Evolutionary conservation across 2,329 filamentous ascomycete genomes (phyloP).

Genomic region (Microsporum canis): DNA sequence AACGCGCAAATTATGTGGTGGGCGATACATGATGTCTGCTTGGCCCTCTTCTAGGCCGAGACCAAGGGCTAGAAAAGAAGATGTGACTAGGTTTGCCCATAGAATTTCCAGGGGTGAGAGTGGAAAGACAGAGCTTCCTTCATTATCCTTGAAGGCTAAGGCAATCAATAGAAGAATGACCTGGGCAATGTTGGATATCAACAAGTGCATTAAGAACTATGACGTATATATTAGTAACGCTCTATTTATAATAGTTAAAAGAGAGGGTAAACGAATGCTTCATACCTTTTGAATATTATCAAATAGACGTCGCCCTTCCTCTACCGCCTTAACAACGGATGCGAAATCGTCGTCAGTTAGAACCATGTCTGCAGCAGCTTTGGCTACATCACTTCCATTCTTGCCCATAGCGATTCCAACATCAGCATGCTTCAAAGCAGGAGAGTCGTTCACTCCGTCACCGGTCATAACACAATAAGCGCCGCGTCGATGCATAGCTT

Average conservation of each 20-base stretch:
- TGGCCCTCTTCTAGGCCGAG: slow-evolving; percentile 67
- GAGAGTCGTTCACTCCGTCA: slow-evolving; percentile 68
- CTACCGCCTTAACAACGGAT: slow-evolving; percentile 67
- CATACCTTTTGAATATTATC: slow-evolving; percentile 59
- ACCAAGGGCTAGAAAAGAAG: slow-evolving; percentile 74
- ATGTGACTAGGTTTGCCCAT: slow-evolving; percentile 88
- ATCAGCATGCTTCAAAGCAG: slow-evolving; percentile 60
- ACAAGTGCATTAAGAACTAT: slow-evolving; percentile 64
- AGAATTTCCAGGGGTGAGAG: slow-evolving; percentile 75
- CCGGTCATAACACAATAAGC: slow-evolving; percentile 69
- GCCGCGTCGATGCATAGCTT: slow-evolving; percentile 39
- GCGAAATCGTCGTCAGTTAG: slow-evolving; percentile 62
- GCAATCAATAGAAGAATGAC: slow-evolving; percentile 70
- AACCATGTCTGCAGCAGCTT: slow-evolving; percentile 49
- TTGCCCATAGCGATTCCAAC: slow-evolving; percentile 73
- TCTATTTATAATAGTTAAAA: slow-evolving; percentile 31
- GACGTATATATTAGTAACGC: slow-evolving; percentile 37
- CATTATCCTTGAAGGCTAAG: slow-evolving; percentile 63
- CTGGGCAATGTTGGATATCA: slow-evolving; percentile 73
- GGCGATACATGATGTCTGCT: slow-evolving; percentile 65
- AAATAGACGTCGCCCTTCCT: slow-evolving; percentile 66
- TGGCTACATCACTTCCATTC: slow-evolving; percentile 66
- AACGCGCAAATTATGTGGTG: slow-evolving; percentile 52
- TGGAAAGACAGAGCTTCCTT: slow-evolving; percentile 67
- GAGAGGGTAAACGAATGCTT: background rate